Base-by-base conservation (phyloP, 306 rosid genomes). In the Arachis hypogaea region DNA sequence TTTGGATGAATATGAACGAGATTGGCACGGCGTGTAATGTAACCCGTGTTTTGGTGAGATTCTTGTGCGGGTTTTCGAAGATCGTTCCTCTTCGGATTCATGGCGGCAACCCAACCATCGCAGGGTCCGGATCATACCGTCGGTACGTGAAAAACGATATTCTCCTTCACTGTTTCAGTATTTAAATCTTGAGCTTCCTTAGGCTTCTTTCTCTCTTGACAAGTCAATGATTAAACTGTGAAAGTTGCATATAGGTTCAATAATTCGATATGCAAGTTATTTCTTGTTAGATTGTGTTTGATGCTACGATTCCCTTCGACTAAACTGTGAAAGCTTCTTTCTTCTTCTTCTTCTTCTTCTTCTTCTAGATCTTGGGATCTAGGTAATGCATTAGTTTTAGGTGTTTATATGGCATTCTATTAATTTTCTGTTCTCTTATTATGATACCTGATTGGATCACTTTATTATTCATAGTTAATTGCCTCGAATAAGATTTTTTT, bases 101-200 rank as follows among this genome's bases (percentile, higher is more conserved):
- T 90, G 97, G 97, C 93, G 84, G 90, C 96, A 86, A 81, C 79
- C 81, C 86, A 83, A 82, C 72, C 81, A 62, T 77, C 83, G 36
- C 91, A 83, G 69, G 84, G 59, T 66, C 79, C 90, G 47, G 93
- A 88, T 88, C 92, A 80, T 83, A 73, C 87, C 49, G 22, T 82
- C 52, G 97, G 97, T 90, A 82, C 74, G 74, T 80, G 59, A 56
- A 11, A 51, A n/a, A 38, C 6, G 3, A 52, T 44, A 18, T 42
- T 47, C 46, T 38, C 71, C 18, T 58, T 38, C 33, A 16, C 2
- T 72, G 66, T 73, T 38, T 45, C 38, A 9, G 65, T 49, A 14
- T 45, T 59, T 43, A 70, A 62, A 74, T 80, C 75, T 78, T 52
- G 59, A 56, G 71, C 52, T 49, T 43, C 52, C 55, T 57, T 5